Conservation (phyloP, 208 protist genomes). For the Spongospora subterranea region DNA sequence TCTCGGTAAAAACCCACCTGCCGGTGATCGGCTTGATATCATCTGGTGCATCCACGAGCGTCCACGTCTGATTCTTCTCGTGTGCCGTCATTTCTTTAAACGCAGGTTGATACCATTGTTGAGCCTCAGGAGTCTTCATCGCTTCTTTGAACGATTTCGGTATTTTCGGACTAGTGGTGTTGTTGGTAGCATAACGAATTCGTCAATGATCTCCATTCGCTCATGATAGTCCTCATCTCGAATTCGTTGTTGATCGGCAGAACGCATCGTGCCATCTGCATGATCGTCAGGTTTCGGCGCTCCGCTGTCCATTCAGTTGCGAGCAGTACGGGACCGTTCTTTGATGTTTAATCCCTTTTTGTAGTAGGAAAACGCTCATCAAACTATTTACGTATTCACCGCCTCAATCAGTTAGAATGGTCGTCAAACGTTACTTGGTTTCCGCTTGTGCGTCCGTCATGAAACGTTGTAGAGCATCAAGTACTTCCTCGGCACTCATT, state of each 20-base stretch:
- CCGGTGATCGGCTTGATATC: background rate
- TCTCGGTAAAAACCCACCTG: constrained; percentile 33
- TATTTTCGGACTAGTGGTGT: background rate
- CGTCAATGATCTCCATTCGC: background rate
- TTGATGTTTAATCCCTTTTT: background rate
- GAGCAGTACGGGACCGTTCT: background rate
- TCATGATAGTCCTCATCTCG: background rate
- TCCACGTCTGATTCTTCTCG: background rate
- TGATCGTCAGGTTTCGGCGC: background rate
- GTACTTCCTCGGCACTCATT: background rate
- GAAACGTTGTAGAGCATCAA: background rate
- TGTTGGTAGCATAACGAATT: background rate
- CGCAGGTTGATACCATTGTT: background rate
- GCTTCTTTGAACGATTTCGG: background rate
- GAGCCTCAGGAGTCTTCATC: background rate
- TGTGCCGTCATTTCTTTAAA: background rate
- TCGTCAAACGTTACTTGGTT: background rate
- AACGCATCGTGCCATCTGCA: background rate
- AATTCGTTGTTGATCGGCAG: background rate
- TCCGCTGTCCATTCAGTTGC: background rate
- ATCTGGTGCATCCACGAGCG: constrained; percentile 20
- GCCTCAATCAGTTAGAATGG: background rate
- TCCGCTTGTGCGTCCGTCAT: background rate
- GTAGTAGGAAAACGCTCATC: background rate
- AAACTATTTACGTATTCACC: background rate